Conservation (phyloP, 2,329 filamentous ascomycete species). For the Monilinia fructigena region DNA sequence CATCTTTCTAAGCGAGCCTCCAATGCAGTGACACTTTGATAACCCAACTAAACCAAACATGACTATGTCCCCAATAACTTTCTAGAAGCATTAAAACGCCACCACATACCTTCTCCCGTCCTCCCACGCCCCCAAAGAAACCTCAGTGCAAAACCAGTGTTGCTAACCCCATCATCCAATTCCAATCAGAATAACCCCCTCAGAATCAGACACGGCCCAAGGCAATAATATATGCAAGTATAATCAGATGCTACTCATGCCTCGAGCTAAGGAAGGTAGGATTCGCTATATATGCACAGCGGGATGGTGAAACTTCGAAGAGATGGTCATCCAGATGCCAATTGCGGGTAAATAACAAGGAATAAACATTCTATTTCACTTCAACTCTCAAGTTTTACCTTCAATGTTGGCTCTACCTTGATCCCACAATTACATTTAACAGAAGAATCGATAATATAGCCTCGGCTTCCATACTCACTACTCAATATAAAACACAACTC, state of each 20-base stretch:
- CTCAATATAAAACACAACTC: no score
- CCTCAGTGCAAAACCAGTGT: background rate
- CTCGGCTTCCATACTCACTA: no score
- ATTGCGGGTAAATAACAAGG: background rate
- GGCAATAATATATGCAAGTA: background rate
- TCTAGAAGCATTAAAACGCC: constrained; percentile 1
- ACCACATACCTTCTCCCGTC: background rate
- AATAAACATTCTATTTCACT: background rate
- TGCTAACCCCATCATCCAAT: background rate
- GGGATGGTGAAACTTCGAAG: background rate
- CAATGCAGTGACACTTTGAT: background rate
- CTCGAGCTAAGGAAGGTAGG: background rate
- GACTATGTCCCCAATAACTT: background rate
- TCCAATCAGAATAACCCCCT: no score
- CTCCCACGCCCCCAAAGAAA: background rate
- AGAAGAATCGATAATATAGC: background rate
- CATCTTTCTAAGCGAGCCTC: constrained; percentile 9
- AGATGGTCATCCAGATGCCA: background rate
- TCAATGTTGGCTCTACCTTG: background rate
- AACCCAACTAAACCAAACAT: background rate
- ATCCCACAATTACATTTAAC: background rate
- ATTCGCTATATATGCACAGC: no score
- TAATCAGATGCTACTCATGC: background rate
- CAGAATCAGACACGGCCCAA: background rate
- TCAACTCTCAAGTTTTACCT: background rate